phyloP scores from a whole-genome alignment of 345 rosid genomes.

The Angophora floribunda region DNA sequence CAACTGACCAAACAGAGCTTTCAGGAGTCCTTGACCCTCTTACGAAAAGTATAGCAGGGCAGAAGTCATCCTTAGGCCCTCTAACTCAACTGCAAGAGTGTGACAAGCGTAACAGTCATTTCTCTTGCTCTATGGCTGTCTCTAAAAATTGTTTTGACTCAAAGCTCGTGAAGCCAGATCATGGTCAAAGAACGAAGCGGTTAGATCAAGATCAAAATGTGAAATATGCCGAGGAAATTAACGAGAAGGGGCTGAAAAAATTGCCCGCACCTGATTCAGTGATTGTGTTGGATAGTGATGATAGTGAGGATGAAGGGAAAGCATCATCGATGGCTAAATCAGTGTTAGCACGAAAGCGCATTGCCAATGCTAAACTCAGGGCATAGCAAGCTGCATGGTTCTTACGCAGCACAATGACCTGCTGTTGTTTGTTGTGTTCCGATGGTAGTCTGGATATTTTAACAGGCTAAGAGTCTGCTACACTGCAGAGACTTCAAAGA shows the following conservation, averaged over 20 bases:
- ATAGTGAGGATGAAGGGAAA: conserved; percentile 49
- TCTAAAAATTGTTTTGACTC: not conserved
- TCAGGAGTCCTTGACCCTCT: conserved; percentile 2
- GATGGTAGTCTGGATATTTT: not conserved
- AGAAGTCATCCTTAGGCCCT: conserved; percentile 21
- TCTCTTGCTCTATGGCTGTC: not conserved
- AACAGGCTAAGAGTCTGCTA: not conserved
- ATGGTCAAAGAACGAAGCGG: not conserved
- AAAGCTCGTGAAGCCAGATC: not conserved
- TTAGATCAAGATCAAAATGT: not conserved
- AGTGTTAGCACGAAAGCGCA: conserved; percentile 22
- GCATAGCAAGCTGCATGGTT: not conserved
- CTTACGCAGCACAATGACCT: not conserved
- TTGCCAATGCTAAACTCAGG: not conserved
- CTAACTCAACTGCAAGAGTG: conserved; percentile 5
- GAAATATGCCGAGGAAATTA: not conserved
- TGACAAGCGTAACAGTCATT: not conserved
- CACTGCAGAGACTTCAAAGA: not conserved
- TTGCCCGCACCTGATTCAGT: conserved; percentile 23
- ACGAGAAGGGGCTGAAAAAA: conserved; percentile 12
- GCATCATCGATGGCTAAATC: conserved; percentile 16
- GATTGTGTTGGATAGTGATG: conserved; percentile 73
- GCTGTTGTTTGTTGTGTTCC: not conserved
- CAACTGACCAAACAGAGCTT: not conserved
- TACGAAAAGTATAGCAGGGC: conserved; percentile 4